Evolutionary conservation across 2,329 filamentous ascomycete genomes (phyloP).

Genomic region (Dendryphion nanum): DNA sequence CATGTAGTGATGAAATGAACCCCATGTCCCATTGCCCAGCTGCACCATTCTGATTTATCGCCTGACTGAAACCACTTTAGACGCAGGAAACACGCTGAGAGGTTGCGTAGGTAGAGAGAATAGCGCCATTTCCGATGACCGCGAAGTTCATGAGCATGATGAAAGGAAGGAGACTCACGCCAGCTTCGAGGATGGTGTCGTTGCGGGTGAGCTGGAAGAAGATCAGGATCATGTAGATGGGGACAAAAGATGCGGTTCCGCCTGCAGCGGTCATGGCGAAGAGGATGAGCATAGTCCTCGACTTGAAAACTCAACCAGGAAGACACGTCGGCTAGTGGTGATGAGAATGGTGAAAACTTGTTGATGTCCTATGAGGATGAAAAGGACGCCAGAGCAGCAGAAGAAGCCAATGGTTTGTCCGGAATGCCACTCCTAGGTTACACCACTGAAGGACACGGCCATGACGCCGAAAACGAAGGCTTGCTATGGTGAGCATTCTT

Average conservation of each 20-base stretch:
- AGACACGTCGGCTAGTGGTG: slow-evolving; percentile 43
- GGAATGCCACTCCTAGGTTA: slow-evolving; percentile 47
- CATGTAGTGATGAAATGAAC: no score
- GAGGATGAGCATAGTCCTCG: slow-evolving; percentile 1
- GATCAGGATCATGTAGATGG: slow-evolving; percentile 7
- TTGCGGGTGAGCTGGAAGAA: slow-evolving; percentile 13
- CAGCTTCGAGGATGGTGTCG: slow-evolving; percentile 17
- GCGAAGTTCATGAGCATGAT: slow-evolving; percentile 15
- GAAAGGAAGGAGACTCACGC: slow-evolving; percentile 23
- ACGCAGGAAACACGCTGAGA: no score
- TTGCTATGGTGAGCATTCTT: slow-evolving; percentile 42
- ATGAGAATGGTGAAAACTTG: slow-evolving; percentile 49
- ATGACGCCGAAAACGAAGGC: slow-evolving; percentile 45
- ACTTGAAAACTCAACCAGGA: slow-evolving; percentile 49
- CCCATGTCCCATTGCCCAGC: no score
- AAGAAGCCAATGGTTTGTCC: slow-evolving; percentile 47
- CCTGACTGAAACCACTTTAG: no score
- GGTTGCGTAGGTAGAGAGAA: no score
- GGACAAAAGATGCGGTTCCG: background rate
- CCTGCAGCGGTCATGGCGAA: slow-evolving; percentile 13
- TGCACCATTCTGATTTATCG: no score
- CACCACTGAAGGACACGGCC: slow-evolving; percentile 53
- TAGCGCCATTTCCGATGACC: slow-evolving; percentile 20
- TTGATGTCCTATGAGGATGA: slow-evolving; percentile 45
- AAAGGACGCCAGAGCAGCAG: slow-evolving; percentile 43